Evolutionary conservation across 2,329 filamentous ascomycete species (phyloP).

Genomic region (Colletotrichum euphorbiae): DNA sequence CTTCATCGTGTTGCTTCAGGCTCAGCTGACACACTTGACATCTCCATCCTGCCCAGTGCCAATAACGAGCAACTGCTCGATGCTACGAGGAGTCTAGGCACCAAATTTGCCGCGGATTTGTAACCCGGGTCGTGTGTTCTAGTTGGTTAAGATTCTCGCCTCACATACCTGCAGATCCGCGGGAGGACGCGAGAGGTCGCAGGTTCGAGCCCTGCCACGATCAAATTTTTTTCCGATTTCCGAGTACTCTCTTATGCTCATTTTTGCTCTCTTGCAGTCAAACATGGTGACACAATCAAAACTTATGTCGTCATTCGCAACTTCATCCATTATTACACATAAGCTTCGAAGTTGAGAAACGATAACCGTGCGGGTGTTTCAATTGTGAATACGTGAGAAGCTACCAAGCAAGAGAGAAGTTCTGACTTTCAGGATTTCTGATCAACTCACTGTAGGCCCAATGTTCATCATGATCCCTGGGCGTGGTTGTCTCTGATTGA

Average conservation of each 20-base stretch:
- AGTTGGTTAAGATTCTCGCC: slow-evolving; percentile 40
- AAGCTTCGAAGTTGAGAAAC: too few species aligned
- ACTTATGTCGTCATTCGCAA: too few species aligned
- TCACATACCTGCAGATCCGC: slow-evolving; percentile 16
- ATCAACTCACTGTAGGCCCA: too few species aligned
- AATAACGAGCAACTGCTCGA: neutral
- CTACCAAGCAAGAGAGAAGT: too few species aligned
- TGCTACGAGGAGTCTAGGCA: neutral
- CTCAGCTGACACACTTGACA: too few species aligned
- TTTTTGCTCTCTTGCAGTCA: neutral
- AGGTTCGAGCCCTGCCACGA: slow-evolving; percentile 41
- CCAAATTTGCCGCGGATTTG: rapidly evolving
- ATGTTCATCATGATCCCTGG: too few species aligned
- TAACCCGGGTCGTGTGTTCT: slow-evolving; percentile 35
- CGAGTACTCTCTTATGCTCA: neutral
- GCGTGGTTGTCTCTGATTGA: too few species aligned
- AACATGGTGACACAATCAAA: neutral
- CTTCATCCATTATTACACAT: too few species aligned
- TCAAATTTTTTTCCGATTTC: neutral
- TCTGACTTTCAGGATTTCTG: too few species aligned
- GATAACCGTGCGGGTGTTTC: too few species aligned
- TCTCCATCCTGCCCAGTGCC: neutral
- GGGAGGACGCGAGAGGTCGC: slow-evolving; percentile 37
- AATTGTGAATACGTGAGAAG: too few species aligned
- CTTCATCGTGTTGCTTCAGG: too few species aligned